Percentiles rank a stretch among this genome's conserved stretches.
Conservation (phyloP, 805 yeast genomes). For the Candida orba region DNA sequence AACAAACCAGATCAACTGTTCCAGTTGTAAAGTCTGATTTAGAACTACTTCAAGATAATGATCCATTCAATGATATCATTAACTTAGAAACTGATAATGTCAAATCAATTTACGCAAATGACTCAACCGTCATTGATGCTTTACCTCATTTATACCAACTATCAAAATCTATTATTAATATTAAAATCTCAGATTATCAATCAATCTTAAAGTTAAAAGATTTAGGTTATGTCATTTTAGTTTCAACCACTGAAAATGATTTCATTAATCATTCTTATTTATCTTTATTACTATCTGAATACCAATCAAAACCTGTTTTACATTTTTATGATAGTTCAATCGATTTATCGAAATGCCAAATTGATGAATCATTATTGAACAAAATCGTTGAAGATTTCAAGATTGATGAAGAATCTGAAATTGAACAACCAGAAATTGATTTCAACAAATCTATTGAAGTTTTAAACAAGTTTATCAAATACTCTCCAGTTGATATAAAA, state of each 20-base stretch:
- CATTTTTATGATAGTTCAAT: constrained; percentile 50
- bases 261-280: constrained; percentile 47
- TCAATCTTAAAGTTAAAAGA: constrained; percentile 69
- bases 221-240: constrained; percentile 51
- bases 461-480: constrained; percentile 2
- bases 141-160: constrained; percentile 50
- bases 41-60: constrained; percentile 7
- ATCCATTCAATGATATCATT: constrained; percentile 6
- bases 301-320: constrained; percentile 49
- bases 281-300: constrained; percentile 50
- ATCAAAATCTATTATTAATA: constrained; percentile 51
- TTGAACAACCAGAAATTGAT: constrained; percentile 6
- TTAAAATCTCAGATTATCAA: constrained; percentile 60
- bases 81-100: constrained; percentile 1
- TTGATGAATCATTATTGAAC: constrained; percentile 1
- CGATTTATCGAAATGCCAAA: background rate
- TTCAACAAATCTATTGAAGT: constrained; percentile 3
- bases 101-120: constrained; percentile 38
- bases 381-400: constrained; percentile 3
- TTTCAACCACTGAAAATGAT: constrained; percentile 57
- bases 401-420: constrained; percentile 4
- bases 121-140: constrained; percentile 45
- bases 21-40: constrained; percentile 3
- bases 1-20: constrained; percentile 4
- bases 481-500: constrained; percentile 4